phyloP scores from a whole-genome alignment of 2,329 filamentous ascomycete species.

The Colletotrichum brevisporum region DNA sequence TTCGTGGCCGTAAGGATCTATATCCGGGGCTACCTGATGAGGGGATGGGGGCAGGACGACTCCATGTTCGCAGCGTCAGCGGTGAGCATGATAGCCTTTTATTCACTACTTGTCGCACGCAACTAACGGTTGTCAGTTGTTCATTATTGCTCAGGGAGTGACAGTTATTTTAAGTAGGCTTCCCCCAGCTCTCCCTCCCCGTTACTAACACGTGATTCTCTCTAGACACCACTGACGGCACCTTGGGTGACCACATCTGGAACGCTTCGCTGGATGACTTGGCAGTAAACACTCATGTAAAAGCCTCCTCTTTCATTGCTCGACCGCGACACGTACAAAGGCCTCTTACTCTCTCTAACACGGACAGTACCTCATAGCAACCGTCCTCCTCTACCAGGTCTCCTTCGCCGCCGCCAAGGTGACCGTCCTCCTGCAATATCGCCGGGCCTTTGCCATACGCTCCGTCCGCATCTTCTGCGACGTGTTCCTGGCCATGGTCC shows the following conservation, averaged over 20 bases:
- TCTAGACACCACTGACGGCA: background rate
- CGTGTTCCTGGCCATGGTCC: background rate
- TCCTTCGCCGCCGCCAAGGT: background rate
- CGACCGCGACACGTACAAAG: too few relatives aligned
- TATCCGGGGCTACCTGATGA: constrained; percentile 44
- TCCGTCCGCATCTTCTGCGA: background rate
- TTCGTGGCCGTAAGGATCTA: constrained; percentile 36
- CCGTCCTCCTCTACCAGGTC: background rate
- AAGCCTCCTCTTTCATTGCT: background rate
- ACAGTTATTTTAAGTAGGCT: background rate
- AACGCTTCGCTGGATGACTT: background rate
- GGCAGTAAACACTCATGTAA: background rate
- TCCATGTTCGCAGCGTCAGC: constrained; percentile 11
- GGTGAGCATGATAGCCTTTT: background rate
- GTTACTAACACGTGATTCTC: background rate
- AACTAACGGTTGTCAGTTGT: background rate
- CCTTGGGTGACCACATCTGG: constrained; percentile 3
- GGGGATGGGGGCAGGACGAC: constrained; percentile 46
- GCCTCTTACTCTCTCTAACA: background rate
- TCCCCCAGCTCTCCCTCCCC: too few relatives aligned
- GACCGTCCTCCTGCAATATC: background rate
- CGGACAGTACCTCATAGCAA: background rate
- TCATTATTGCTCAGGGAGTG: background rate
- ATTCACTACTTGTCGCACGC: background rate
- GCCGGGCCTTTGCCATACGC: background rate